phyloP scores from a whole-genome alignment of 495 filamentous ascomycete genomes.

The Zalerion maritima region DNA sequence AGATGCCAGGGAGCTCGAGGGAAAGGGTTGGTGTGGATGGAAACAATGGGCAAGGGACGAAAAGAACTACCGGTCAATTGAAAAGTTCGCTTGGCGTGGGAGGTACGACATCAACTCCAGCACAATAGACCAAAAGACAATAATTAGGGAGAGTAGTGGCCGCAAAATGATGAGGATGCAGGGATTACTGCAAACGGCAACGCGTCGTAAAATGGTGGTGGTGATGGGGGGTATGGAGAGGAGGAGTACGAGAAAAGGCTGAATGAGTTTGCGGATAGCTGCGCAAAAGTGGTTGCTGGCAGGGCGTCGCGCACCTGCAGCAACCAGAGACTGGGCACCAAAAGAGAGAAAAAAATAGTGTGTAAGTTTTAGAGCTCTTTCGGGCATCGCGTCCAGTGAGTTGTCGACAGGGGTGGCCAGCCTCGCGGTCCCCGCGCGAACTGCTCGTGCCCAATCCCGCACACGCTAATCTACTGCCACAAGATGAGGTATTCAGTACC shows the following conservation, averaged over 20 bases:
- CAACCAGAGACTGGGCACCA: constrained; percentile 13
- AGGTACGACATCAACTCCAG: too few species aligned
- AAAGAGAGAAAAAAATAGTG: constrained; percentile 4
- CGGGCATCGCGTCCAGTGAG: not conserved
- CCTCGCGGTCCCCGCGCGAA: not conserved
- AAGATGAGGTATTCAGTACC: too few species aligned
- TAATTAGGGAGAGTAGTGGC: too few species aligned
- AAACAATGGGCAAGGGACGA: too few species aligned
- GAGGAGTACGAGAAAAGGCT: constrained; percentile 5
- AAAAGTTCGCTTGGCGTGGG: too few species aligned
- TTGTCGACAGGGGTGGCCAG: not conserved
- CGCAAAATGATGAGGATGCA: too few species aligned
- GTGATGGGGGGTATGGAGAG: constrained; percentile 8
- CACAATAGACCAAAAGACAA: too few species aligned
- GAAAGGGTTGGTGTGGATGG: too few species aligned
- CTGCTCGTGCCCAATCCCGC: not conserved
- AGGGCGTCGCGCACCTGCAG: not conserved
- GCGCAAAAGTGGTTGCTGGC: not conserved
- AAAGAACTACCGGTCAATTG: too few species aligned
- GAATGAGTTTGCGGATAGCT: constrained; percentile 1
- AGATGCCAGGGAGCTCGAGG: too few species aligned
- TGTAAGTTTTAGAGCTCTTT: not conserved
- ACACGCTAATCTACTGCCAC: not conserved
- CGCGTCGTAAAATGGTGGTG: constrained; percentile 15
- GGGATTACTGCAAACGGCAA: too few species aligned